A percentile compares a stretch with the other conserved stretches of the same genome.
These are phyloP conservation scores for Tolypocladium cylindrosporum DNA, from an alignment of 2,329 filamentous ascomycete genomes.

Conservation along the genomic window DNA sequence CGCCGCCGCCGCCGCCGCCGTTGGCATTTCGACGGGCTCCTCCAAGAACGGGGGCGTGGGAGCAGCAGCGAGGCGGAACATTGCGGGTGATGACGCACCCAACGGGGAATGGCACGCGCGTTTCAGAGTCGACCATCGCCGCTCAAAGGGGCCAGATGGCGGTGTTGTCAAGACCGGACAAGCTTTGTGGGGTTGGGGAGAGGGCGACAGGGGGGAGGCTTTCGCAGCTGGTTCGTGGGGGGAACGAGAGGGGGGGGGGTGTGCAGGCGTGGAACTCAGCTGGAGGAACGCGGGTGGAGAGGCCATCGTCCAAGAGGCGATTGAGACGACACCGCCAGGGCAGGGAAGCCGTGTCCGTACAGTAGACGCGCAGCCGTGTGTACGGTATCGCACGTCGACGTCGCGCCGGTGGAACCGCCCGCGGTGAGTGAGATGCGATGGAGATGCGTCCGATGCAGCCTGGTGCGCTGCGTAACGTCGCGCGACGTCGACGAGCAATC, in stretches of 20 bases:
- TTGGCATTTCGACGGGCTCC: neutral
- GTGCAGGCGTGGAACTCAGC: neutral
- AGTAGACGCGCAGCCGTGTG: neutral
- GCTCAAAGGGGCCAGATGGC: slow-evolving; percentile 8
- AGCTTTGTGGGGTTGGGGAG: slow-evolving; percentile 22
- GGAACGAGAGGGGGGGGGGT: no score
- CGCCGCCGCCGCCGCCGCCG: neutral
- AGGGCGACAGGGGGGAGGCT: slow-evolving; percentile 6
- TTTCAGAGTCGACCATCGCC: slow-evolving; percentile 25
- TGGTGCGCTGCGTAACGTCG: no score
- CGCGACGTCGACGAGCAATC: neutral
- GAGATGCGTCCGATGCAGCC: neutral
- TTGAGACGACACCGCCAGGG: neutral
- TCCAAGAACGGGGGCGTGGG: neutral
- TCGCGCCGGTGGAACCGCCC: neutral
- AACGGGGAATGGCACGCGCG: slow-evolving; percentile 16
- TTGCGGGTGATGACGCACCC: slow-evolving; percentile 12
- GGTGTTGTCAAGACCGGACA: slow-evolving; percentile 10
- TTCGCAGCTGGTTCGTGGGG: neutral
- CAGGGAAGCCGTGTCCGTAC: neutral
- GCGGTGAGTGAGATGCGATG: neutral
- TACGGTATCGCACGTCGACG: neutral
- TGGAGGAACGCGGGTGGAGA: neutral
- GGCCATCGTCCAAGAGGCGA: neutral
- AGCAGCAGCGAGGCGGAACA: neutral